These are phyloP conservation scores for Barnettozyma californica DNA, from an alignment of 805 yeast species.

Conservation along the genomic window DNA sequence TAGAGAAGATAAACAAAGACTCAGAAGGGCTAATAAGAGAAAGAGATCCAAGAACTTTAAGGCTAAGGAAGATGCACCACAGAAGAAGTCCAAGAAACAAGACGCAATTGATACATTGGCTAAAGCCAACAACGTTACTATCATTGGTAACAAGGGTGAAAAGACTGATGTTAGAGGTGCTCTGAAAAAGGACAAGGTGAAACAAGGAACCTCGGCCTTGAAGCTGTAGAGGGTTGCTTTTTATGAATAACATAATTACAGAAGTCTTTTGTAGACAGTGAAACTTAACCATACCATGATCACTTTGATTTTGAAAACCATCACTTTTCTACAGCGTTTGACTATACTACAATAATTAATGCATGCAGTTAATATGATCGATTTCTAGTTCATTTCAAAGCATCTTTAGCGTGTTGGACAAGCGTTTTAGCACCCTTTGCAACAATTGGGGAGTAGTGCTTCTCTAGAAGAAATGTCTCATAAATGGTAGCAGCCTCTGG, in stretches of 20 bases:
- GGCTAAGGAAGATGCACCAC: conserved; percentile 30
- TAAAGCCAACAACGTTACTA: conserved; percentile 70
- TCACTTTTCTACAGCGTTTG: too few species aligned
- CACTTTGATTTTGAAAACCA: too few species aligned
- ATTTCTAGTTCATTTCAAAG: conserved; percentile 5
- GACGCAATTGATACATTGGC: conserved; percentile 65
- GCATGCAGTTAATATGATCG: neutral
- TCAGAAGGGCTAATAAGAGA: conserved; percentile 83
- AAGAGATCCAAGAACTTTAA: conserved; percentile 55
- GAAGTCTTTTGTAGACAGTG: neutral
- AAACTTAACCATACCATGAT: neutral
- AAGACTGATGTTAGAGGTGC: conserved; percentile 70
- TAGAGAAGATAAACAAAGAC: conserved; percentile 79
- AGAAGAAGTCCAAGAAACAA: conserved; percentile 50
- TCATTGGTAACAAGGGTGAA: conserved; percentile 72
- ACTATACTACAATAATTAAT: neutral
- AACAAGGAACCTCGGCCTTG: conserved; percentile 20
- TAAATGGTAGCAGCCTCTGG: conserved; percentile 86
- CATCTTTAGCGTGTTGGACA: conserved; percentile 16
- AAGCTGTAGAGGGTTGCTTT: conserved; percentile 12
- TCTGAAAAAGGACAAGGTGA: conserved; percentile 38
- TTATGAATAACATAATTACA: neutral
- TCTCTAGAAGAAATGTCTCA: conserved; percentile 75
- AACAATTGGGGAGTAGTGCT: conserved; percentile 83
- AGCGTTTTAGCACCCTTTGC: conserved; percentile 53